These are phyloP conservation scores for Sporopachydermia lactativora DNA, from an alignment of 805 yeast species.

Conservation along the genomic window DNA sequence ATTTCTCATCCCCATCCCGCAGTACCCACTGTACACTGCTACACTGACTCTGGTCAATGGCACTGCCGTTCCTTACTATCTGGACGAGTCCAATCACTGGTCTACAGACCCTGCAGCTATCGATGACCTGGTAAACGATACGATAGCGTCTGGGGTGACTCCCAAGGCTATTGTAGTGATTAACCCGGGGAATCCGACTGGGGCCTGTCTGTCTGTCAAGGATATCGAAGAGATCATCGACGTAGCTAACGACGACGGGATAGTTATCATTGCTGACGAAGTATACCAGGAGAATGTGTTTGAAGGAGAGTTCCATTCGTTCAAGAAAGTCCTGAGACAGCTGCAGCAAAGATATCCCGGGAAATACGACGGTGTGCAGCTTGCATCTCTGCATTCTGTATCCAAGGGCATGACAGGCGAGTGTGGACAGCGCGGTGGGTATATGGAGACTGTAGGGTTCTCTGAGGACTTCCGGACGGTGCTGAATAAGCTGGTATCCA, in stretches of 20 bases:
- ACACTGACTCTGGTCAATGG: constrained; percentile 74
- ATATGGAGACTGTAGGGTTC: constrained; percentile 87
- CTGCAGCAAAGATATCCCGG: constrained; percentile 42
- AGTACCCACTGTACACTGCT: constrained; percentile 96
- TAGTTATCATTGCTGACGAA: constrained; percentile 91
- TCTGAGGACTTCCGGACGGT: constrained; percentile 51
- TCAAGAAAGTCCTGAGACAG: constrained; percentile 63
- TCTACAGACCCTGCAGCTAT: constrained; percentile 60
- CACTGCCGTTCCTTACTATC: constrained; percentile 71
- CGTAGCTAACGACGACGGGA: constrained; percentile 72
- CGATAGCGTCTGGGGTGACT: constrained; percentile 36
- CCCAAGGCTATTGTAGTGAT: constrained; percentile 81
- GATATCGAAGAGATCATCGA: constrained; percentile 59
- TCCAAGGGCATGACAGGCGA: constrained; percentile 97
- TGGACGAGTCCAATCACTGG: constrained; percentile 78
- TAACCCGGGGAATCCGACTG: constrained; percentile 98
- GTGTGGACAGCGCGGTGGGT: constrained; percentile 99
- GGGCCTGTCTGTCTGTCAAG: constrained; percentile 54
- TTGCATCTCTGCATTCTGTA: constrained; percentile 93
- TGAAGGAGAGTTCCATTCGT: constrained; percentile 67
- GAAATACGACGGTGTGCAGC: constrained; percentile 55
- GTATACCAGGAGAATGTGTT: constrained; percentile 93
- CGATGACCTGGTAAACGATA: constrained; percentile 34
- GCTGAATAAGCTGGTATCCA: constrained; percentile 75
- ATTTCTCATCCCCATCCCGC: constrained; percentile 90